Percentiles rank a stretch among this genome's conserved stretches.
phyloP scores from a whole-genome alignment of 495 filamentous ascomycete genomes.

The Parmelia sp. region DNA sequence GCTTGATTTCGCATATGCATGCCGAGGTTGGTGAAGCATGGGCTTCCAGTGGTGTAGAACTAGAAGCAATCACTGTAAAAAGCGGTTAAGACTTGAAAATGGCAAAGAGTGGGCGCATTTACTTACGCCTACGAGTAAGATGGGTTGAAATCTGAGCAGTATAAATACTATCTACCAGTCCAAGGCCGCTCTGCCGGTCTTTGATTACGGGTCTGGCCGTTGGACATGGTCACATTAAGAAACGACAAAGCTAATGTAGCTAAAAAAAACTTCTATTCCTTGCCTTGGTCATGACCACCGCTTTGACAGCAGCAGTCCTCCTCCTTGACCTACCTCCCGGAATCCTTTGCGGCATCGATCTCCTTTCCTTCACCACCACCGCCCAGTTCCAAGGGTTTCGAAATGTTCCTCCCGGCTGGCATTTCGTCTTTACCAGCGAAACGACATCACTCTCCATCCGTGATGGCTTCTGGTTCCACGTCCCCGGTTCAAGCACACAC shows the following conservation, averaged over 20 bases:
- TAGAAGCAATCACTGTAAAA: too few species aligned
- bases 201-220: not conserved
- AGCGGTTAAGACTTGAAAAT: too few species aligned
- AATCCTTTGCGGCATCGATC: conserved; percentile 47
- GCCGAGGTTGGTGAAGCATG: not conserved
- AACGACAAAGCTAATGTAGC: not conserved
- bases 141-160: too few species aligned
- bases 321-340: conserved; percentile 46
- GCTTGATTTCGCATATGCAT: not conserved
- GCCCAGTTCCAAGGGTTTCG: conserved; percentile 55
- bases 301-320: conserved; percentile 37
- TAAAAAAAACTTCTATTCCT: not conserved
- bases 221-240: not conserved
- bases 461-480: conserved; percentile 56
- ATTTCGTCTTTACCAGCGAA: conserved; percentile 56
- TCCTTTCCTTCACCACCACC: conserved; percentile 49
- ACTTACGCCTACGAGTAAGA: too few species aligned
- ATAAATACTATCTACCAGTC: not conserved
- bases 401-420: conserved; percentile 50
- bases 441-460: conserved; percentile 51
- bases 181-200: not conserved
- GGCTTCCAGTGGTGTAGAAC: not conserved
- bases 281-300: not conserved
- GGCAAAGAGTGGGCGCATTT: too few species aligned
- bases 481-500: conserved; percentile 30